Conservation (phyloP, 2,329 filamentous ascomycete species). For the Aspergillus intermedius region DNA sequence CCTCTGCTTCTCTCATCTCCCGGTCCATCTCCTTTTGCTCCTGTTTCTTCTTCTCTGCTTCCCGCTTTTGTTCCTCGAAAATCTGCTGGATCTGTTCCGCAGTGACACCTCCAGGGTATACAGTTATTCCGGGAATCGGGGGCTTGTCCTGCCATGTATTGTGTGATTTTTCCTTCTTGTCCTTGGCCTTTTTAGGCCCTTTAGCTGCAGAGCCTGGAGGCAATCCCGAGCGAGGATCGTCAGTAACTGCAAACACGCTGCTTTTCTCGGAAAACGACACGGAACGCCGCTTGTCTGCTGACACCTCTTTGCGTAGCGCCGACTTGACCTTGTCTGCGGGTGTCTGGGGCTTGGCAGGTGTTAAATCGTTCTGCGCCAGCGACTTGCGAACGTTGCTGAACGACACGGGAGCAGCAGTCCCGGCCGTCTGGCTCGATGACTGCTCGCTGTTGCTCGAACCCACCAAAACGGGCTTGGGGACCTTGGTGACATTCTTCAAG, state of each 20-base stretch:
- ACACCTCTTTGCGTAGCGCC: slow-evolving; percentile 20
- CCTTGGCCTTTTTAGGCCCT: slow-evolving; percentile 1
- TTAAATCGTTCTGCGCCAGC: slow-evolving; percentile 6
- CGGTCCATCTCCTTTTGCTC: slow-evolving; percentile 2
- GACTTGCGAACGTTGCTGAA: slow-evolving; percentile 8
- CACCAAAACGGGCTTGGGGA: too few relatives aligned
- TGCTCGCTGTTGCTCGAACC: slow-evolving; percentile 1
- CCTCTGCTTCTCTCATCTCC: too few relatives aligned
- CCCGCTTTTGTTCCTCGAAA: slow-evolving; percentile 9
- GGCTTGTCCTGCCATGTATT: not conserved
- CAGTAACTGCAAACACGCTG: slow-evolving; percentile 7
- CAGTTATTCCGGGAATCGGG: slow-evolving; percentile 5
- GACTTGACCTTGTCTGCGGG: slow-evolving; percentile 16
- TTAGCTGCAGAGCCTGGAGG: slow-evolving; percentile 4
- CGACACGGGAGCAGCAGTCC: slow-evolving; percentile 3
- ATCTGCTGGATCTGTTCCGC: slow-evolving; percentile 3
- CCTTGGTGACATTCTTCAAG: not conserved
- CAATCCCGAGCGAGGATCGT: slow-evolving; percentile 2
- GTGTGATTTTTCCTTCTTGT: not conserved
- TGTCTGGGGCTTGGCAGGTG: slow-evolving; percentile 7
- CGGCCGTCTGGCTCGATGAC: not conserved
- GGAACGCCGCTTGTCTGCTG: slow-evolving; percentile 15
- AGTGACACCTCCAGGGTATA: slow-evolving; percentile 11
- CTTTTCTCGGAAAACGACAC: slow-evolving; percentile 22
- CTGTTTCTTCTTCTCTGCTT: slow-evolving; percentile 5